Percentiles rank a stretch among this genome's conserved stretches.
phyloP scores from a whole-genome alignment of 345 rosid genomes.

The Linum usitatissimum region DNA sequence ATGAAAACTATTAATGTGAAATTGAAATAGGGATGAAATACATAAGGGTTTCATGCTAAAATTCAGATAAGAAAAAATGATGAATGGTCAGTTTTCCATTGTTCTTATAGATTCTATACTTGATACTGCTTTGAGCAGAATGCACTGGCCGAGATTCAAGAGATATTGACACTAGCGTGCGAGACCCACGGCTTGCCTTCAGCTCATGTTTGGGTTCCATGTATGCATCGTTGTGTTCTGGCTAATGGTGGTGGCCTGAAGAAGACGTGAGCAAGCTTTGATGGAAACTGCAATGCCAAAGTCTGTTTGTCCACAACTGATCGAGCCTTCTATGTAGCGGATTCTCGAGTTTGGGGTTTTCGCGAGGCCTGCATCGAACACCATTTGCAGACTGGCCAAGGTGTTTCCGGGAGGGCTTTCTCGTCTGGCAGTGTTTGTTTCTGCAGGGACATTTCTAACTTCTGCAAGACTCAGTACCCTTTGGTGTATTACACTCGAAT shows the following conservation, averaged over 20 bases:
- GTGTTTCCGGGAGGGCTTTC: conserved; percentile 85
- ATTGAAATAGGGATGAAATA: conserved; percentile 18
- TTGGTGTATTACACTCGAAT: conserved; percentile 87
- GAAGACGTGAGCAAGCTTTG: conserved; percentile 82
- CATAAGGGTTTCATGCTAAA: conserved; percentile 7
- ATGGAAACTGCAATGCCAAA: conserved; percentile 76
- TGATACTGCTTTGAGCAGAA: conserved; percentile 43
- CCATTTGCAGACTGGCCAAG: conserved; percentile 90
- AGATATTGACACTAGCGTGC: conserved; percentile 71
- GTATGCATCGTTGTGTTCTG: conserved; percentile 75
- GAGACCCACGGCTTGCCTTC: conserved; percentile 78
- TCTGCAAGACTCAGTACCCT: conserved; percentile 84
- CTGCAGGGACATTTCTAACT: conserved; percentile 54
- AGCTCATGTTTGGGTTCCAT: conserved; percentile 98
- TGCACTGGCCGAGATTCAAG: conserved; percentile 81
- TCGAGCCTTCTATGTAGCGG: conserved; percentile 73
- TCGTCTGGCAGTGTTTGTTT: conserved; percentile 61
- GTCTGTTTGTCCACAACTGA: conserved; percentile 94
- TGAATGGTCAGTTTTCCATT: conserved; percentile 25
- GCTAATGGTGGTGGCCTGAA: conserved; percentile 77
- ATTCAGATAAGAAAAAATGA: neutral
- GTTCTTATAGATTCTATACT: conserved; percentile 30
- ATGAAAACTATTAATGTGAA: too few species aligned
- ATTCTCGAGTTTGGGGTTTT: conserved; percentile 91
- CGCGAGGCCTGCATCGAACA: conserved; percentile 90